Evolutionary conservation across 1,284 basidiomycete species (phyloP), one percentile per base, ranked within the genome.

Genomic region (Vanrija pseudolonga): DNA sequence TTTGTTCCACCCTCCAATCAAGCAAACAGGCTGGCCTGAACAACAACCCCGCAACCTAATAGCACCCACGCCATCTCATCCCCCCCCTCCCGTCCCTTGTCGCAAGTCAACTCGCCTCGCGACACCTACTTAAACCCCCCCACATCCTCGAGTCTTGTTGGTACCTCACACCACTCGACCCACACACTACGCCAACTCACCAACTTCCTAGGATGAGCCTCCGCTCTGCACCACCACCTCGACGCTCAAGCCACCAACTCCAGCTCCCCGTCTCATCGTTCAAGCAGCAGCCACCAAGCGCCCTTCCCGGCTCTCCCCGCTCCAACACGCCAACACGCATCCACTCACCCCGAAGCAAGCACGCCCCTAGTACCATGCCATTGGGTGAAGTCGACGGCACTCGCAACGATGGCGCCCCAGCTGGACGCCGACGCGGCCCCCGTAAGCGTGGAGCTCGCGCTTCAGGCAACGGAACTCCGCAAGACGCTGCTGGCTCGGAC

Each of bases 281-380:
- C 9, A 22, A 26, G 3, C 32, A 32, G 12, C 32, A 32, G 32
- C 23, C 49, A 12, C 14, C 43, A 4, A 26, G 11, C 26, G 26
- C 26, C 23, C 7, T 19, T 15, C 5, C 38, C 38, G 3, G 22
- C 8, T 45, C 52, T 14, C 47, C 52, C 6, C 41, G 47, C 1
- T 40, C 53, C 15, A 41, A 12, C 24, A 48, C 56, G 0, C 50
- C 52, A 1, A 54, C 56, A 12, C 52, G 49, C 28, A 42, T 50
- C 40, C 24, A 45, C 45, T 14, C 51, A 1, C 56, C 44, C 11
- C 49, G 40, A 32, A 41, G 15, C 26, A 1, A 36, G 18, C 24
- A 40, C 18, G 46, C 23, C 44, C 18, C 40, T 42, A 9, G 7
- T n/a, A n/a, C n/a, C 43, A 23, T 26, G 24, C 32, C 18, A 47